phyloP scores from a whole-genome alignment of 352 stramenopile genomes.

The Phytophthora pisi region DNA sequence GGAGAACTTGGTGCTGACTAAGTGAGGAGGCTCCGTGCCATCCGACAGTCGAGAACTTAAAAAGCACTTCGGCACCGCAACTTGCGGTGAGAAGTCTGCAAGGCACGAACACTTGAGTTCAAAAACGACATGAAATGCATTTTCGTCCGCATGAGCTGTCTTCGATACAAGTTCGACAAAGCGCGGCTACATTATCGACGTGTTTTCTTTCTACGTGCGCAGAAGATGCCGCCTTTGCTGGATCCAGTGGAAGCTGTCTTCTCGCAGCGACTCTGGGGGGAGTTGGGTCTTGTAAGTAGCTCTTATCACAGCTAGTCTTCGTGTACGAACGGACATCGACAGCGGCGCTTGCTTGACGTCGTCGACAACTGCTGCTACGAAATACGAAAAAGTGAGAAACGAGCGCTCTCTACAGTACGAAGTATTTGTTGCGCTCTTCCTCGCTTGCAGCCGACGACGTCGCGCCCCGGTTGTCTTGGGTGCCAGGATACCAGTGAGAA shows the following conservation, averaged over 20 bases:
- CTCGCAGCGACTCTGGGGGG: slow-evolving; percentile 15
- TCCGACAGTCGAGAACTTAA: too few species aligned
- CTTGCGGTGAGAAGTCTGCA: too few species aligned
- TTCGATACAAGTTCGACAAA: slow-evolving; percentile 2
- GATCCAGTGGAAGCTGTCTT: slow-evolving; percentile 20
- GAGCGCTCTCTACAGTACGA: slow-evolving; percentile 69
- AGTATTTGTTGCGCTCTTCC: slow-evolving; percentile 85
- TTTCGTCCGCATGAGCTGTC: slow-evolving; percentile 5
- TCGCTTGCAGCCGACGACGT: slow-evolving; percentile 55
- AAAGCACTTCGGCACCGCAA: too few species aligned
- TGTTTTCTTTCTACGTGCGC: background rate
- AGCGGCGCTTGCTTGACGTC: slow-evolving; percentile 4
- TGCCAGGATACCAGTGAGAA: slow-evolving; percentile 47
- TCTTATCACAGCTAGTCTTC: slow-evolving; percentile 28
- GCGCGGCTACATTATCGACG: slow-evolving; percentile 11
- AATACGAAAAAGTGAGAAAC: slow-evolving; percentile 28
- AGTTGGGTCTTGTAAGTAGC: slow-evolving; percentile 21
- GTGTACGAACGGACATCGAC: slow-evolving; percentile 29
- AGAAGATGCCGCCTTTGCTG: slow-evolving; percentile 17
- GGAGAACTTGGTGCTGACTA: too few species aligned
- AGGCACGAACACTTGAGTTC: background rate
- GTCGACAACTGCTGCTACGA: slow-evolving; percentile 22
- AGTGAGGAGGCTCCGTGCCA: too few species aligned
- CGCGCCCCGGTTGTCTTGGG: slow-evolving; percentile 45
- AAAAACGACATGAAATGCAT: slow-evolving; percentile 22